Conservation (phyloP, 1,284 basidiomycete genomes). For the Earliella scabrosa region DNA sequence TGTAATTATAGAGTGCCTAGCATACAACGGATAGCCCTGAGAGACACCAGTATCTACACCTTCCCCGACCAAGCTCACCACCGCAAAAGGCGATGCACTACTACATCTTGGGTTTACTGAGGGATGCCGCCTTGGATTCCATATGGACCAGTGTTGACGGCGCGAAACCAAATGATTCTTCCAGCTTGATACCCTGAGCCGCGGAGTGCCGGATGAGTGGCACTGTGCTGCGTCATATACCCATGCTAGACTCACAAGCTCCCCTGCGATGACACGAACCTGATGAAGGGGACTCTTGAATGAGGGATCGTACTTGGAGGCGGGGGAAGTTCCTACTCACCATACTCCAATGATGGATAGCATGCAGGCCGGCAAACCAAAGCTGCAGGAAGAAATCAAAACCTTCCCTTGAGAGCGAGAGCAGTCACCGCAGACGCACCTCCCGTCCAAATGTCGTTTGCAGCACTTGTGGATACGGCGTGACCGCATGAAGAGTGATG, state of each 20-base stretch:
- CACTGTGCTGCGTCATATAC: background rate
- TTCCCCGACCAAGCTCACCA: no score
- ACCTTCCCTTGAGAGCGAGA: background rate
- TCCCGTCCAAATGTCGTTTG: constrained; percentile 82
- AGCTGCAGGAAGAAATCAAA: constrained; percentile 48
- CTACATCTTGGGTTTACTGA: constrained; percentile 47
- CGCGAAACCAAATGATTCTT: constrained; percentile 80
- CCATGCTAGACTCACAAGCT: constrained; percentile 62
- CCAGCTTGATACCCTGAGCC: constrained; percentile 61
- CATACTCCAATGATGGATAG: constrained; percentile 88
- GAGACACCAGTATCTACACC: no score
- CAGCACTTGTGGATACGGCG: constrained; percentile 74
- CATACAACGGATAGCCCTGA: no score
- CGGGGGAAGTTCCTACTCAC: no score
- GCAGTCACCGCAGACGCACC: constrained; percentile 49
- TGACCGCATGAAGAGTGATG: constrained; percentile 76
- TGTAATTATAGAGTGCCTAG: background rate
- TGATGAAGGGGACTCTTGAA: no score
- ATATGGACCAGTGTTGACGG: constrained; percentile 79
- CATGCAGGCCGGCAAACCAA: constrained; percentile 87
- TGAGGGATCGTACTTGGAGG: no score
- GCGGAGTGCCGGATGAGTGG: constrained; percentile 20
- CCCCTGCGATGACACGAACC: constrained; percentile 81
- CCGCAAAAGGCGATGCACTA: no score
- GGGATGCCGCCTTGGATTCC: constrained; percentile 41